Evolutionary conservation across 805 yeast species (phyloP).

Genomic region (Ogataea chonburiensis): DNA sequence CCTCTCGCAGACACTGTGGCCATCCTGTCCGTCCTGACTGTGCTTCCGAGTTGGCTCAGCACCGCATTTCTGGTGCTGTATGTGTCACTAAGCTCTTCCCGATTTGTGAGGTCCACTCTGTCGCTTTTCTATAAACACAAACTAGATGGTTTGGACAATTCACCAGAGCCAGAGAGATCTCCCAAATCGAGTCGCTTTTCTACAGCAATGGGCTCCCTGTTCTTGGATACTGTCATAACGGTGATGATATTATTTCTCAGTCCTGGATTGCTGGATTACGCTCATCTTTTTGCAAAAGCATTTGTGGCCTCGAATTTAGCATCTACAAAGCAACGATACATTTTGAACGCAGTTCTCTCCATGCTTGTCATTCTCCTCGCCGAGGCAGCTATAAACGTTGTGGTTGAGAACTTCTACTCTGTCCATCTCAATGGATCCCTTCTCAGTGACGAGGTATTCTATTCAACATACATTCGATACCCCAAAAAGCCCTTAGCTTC

Average conservation of each 20-base stretch:
- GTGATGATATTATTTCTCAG: constrained; percentile 17
- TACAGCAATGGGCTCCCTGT: constrained; percentile 16
- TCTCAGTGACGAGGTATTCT: constrained; percentile 12
- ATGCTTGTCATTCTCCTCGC: constrained; percentile 20
- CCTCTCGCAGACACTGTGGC: constrained; percentile 33
- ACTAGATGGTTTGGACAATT: constrained; percentile 21
- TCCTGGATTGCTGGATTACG: constrained; percentile 29
- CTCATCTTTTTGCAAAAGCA: constrained; percentile 33
- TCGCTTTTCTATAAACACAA: constrained; percentile 29
- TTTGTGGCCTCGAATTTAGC: constrained; percentile 36
- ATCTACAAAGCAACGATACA: constrained; percentile 28
- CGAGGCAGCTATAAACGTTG: constrained; percentile 12
- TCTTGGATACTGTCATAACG: constrained; percentile 22
- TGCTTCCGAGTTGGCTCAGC: constrained; percentile 32
- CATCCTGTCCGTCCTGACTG: constrained; percentile 25
- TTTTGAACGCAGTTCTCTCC: constrained; percentile 31
- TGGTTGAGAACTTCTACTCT: constrained; percentile 12
- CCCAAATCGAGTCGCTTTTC: constrained; percentile 4
- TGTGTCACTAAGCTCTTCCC: constrained; percentile 27
- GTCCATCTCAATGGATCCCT: constrained; percentile 10
- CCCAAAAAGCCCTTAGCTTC: constrained; percentile 24
- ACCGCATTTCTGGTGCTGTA: constrained; percentile 21
- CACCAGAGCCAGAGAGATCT: background rate
- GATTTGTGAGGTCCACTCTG: constrained; percentile 28
- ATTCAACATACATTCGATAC: constrained; percentile 18